Base-by-base conservation (phyloP, 257 asterid genomes). In the Salvia splendens region DNA sequence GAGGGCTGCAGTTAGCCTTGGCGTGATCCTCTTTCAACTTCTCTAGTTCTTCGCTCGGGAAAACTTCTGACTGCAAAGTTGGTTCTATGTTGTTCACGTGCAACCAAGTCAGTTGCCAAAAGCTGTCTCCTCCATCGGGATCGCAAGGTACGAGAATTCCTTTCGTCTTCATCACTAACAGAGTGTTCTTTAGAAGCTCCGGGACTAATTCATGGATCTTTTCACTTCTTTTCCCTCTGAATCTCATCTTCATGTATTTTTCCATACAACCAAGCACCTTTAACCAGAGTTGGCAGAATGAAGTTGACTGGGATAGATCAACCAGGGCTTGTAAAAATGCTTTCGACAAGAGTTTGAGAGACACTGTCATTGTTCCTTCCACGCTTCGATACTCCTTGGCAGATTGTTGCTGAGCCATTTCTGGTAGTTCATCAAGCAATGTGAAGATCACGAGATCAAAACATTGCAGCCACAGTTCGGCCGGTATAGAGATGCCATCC, bases 101-200 rank as follows among this genome's bases (percentile, higher is more conserved):
- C 79, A 79, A 61, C 98, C 98, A 93, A 12, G 97, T 93, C 38
- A 82, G 80, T 54, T 87, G 80, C 97, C 98, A 93, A 63, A 93
- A 75, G 79, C 86, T 86, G 76, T 85, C 92, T 51, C 83, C 89
- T 8, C 79, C 95, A 4, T 71, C 75, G 4, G 86, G 80, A 75
- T 83, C 85, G 14, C 76, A 69, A 0, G 91, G 97, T 15, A 81
- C 82, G 16, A 92, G 96, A 47, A 89, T 73, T 54, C 94, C 85
- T 35, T 76, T 82, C 0, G 83, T 61, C 77, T 92, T 92, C 97
- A 92, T 85, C 69, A 89, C 82, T 17, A 87, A 82, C 54, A 92
- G 74, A 3, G 89, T 85, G 83, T 87, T 92, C 81, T 89, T 92
- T 65, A 92, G 81, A 75, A 92, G 91, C 83, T 92, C 98, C 0